Base-by-base conservation (phyloP, 306 rosid species). In the Cucurbita pepo region DNA sequence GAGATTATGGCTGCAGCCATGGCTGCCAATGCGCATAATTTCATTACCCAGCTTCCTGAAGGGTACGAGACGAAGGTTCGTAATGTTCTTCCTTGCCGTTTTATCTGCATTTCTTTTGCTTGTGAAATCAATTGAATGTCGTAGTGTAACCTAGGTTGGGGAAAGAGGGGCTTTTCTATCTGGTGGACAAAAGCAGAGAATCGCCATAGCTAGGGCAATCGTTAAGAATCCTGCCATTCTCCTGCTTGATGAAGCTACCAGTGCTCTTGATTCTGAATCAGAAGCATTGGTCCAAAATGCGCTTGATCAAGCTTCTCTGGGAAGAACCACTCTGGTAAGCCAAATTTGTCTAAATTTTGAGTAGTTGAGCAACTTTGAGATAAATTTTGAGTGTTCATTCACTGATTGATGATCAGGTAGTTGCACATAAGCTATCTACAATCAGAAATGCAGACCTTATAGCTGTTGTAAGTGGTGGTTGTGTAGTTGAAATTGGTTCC, bases 211-310 rank as follows among this genome's bases (percentile, higher is more conserved):
- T 54, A 87, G 97, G 79, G 99, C 99, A 71, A 81, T 94, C 18
- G 86, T 94, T 65, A 94, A 88, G 79, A 94, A 91, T 79, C 99
- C 99, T 38, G 82, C 76, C 11, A 87, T 94, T 87, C 96, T 94
- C 16, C 77, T 94, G 52, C 96, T 94, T 69, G 98, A 94, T 83
- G 98, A 94, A 84, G 98, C 98, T 72, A 94, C 98, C 5, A 90
- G 97, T 85, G 97, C 98, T 67, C 97, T 94, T 67, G 98, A 94
- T 81, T 87, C 90, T 66, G 96, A 94, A 86, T 94, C 97, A 3
- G 98, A 94, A 81, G 73, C 82, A 70, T 50, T 91, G 15, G 97
- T 94, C 52, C 99, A 91, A 67, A 90, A 82, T 91, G 99, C 99
- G 53, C 97, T 94, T 48, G 96, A 94, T 82, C 95, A 83, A 55